Base-by-base conservation (phyloP, 2,329 filamentous ascomycete genomes). In the Penicillium sp. region DNA sequence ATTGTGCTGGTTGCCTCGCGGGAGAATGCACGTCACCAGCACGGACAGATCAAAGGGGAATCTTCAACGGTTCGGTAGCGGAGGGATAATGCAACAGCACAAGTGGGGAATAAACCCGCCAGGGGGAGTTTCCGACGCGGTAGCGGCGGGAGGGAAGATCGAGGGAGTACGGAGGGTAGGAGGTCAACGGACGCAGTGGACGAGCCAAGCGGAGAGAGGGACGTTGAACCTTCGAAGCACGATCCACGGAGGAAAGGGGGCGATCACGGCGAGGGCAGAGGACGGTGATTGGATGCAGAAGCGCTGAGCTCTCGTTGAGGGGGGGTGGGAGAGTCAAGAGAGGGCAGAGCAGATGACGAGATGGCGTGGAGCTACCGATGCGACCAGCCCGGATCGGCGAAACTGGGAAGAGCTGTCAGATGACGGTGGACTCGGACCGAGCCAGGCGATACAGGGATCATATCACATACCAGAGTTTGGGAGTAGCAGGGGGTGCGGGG, bases 281-380 rank as follows among this genome's bases (percentile, higher is more conserved):
- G 47, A 26, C 13, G 18, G n/a, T 64, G 62, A 64, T 65, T 65
- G 63, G 62, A 40, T 26, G 44, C 42, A 46, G 58, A 65, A 65
- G 63, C 63, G 63, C 63, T 59, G 51, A 28, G 33, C 51, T 59
- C 52, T 55, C 46, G 48, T 46, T 18, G 54, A 51, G 54, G 55
- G 57, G 52, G 55, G 54, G 51, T 48, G 43, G 43, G 45, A 45
- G 40, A 36, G 45, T 33, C n/a, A 45, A 48, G 45, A 50, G 55
- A 47, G 51, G 40, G 33, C 28, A 54, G 29, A 48, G 47, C 37
- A 51, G 46, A 64, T 64, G 61, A 64, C 62, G 61, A 62, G 58
- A 63, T 63, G 56, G 62, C 58, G 60, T 54, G 50, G 50, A 63
- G 61, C 61, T 64, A 61, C 56, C 54, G 56, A 65, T 64, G 61